These are phyloP conservation scores for Penicillium verrucosum DNA, from an alignment of 2,329 filamentous ascomycete species.

Conservation along the genomic window DNA sequence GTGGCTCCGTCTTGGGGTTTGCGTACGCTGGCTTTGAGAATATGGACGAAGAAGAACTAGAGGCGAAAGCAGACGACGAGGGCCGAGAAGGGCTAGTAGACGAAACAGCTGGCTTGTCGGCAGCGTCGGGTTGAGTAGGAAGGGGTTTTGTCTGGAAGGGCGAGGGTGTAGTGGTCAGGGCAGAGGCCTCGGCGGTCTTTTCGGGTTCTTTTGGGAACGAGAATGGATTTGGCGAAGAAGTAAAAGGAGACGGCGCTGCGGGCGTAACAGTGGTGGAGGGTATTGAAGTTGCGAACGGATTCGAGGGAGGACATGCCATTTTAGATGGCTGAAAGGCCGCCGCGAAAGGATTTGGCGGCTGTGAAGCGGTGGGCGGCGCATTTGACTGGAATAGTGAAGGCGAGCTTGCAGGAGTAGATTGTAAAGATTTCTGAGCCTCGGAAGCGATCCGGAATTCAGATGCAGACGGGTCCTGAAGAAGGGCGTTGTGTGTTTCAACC, in stretches of 20 bases:
- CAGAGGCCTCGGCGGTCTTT: not conserved
- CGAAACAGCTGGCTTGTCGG: not conserved
- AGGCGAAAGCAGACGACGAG: not conserved
- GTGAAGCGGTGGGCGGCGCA: not conserved
- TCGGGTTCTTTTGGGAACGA: not conserved
- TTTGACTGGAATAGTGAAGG: slow-evolving; percentile 11
- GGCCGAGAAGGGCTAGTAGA: not conserved
- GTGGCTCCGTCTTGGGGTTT: not conserved
- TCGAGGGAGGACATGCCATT: not conserved
- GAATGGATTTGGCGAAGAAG: slow-evolving; percentile 1
- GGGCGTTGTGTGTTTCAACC: slow-evolving; percentile 12
- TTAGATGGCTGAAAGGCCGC: not conserved
- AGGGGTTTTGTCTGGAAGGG: not conserved
- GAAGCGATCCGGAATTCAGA: slow-evolving; percentile 15
- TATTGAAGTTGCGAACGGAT: slow-evolving; percentile 5
- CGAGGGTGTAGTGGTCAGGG: not conserved
- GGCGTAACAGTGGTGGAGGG: not conserved
- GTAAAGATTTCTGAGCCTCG: slow-evolving; percentile 13
- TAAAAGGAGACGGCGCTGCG: slow-evolving; percentile 1
- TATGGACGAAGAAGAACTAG: not conserved
- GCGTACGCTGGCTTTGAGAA: not conserved
- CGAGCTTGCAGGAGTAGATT: not conserved
- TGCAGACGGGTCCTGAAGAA: slow-evolving; percentile 8
- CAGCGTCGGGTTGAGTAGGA: not conserved
- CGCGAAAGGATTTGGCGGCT: slow-evolving; percentile 15